A percentile compares a stretch with the other conserved stretches of the same genome.
These are phyloP conservation scores for Botrytis aclada DNA, from an alignment of 2,329 filamentous ascomycete species.

Conservation along the genomic window DNA sequence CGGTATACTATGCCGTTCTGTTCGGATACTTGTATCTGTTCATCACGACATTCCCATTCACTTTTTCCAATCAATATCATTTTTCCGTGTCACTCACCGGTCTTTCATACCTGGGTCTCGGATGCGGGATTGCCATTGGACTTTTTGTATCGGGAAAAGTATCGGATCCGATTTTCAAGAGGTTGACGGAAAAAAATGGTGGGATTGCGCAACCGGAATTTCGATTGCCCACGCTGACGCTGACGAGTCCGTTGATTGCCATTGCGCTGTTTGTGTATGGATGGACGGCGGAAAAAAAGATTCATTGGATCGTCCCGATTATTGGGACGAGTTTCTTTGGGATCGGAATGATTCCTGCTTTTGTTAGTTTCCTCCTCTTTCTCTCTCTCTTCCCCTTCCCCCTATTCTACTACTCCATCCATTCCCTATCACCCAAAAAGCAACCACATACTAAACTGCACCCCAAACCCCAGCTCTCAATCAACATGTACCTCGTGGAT, in stretches of 20 bases:
- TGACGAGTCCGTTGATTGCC: slow-evolving; percentile 40
- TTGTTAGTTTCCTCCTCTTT: not conserved
- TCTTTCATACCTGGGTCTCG: slow-evolving; percentile 40
- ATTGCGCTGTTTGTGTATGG: slow-evolving; percentile 47
- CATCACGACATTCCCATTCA: slow-evolving; percentile 23
- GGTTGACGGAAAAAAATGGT: slow-evolving; percentile 44
- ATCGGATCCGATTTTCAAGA: slow-evolving; percentile 41
- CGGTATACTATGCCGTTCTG: slow-evolving; percentile 47
- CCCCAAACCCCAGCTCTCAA: not conserved
- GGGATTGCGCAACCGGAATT: slow-evolving; percentile 38
- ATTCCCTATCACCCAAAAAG: accelerated
- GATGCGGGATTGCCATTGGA: slow-evolving; percentile 35
- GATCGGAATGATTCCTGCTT: slow-evolving; percentile 7
- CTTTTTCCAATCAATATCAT: slow-evolving; percentile 30
- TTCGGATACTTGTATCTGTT: slow-evolving; percentile 38
- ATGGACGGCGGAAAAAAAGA: slow-evolving; percentile 43
- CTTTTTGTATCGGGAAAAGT: slow-evolving; percentile 29
- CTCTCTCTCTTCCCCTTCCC: not conserved
- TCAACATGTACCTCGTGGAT: slow-evolving; percentile 14
- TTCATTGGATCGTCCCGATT: slow-evolving; percentile 43
- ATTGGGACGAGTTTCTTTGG: slow-evolving; percentile 7
- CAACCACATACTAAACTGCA: not conserved
- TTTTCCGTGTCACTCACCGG: slow-evolving; percentile 38
- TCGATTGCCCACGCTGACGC: slow-evolving; percentile 43
- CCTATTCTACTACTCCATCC: too few relatives aligned